These are phyloP conservation scores for Sordariomycetes sp. DNA, from an alignment of 2,329 filamentous ascomycete species.

Conservation along the genomic window DNA sequence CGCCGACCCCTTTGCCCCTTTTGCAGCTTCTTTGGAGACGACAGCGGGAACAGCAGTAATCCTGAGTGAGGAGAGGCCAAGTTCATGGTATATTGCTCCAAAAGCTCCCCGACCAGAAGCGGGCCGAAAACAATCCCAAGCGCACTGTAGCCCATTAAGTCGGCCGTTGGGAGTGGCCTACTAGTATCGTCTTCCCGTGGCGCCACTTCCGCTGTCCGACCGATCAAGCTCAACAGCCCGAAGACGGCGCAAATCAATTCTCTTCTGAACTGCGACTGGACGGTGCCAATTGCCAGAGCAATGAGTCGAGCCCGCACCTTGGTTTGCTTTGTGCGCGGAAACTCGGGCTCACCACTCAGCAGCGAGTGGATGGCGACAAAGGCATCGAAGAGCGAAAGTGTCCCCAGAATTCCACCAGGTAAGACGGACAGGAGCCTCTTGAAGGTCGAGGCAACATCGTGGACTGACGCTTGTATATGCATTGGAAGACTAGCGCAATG, in stretches of 20 bases:
- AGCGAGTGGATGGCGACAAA: conserved; percentile 52
- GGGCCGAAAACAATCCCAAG: conserved; percentile 59
- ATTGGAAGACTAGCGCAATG: conserved; percentile 48
- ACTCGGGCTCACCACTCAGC: conserved; percentile 40
- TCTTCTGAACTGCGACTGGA: conserved; percentile 50
- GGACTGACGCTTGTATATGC: conserved; percentile 49
- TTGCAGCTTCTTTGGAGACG: conserved; percentile 32
- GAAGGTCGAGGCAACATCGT: conserved; percentile 60
- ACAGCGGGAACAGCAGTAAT: conserved; percentile 29
- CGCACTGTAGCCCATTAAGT: conserved; percentile 55
- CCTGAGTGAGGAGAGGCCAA: conserved; percentile 30
- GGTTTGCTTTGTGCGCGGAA: conserved; percentile 41
- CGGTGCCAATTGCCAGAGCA: conserved; percentile 49
- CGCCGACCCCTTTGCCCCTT: conserved; percentile 19
- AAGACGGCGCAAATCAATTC: conserved; percentile 60
- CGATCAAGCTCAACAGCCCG: conserved; percentile 53
- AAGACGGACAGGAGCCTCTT: conserved; percentile 55
- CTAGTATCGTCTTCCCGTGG: conserved; percentile 42
- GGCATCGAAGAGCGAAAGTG: conserved; percentile 50
- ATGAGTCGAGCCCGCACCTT: conserved; percentile 56
- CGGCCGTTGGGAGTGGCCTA: conserved; percentile 41
- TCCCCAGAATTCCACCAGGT: conserved; percentile 58
- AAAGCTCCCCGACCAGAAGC: conserved; percentile 48
- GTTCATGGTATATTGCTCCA: conserved; percentile 41
- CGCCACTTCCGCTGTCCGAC: conserved; percentile 43